phyloP scores from a whole-genome alignment of 2,329 filamentous ascomycete species.

The Scytalidium sp. region DNA sequence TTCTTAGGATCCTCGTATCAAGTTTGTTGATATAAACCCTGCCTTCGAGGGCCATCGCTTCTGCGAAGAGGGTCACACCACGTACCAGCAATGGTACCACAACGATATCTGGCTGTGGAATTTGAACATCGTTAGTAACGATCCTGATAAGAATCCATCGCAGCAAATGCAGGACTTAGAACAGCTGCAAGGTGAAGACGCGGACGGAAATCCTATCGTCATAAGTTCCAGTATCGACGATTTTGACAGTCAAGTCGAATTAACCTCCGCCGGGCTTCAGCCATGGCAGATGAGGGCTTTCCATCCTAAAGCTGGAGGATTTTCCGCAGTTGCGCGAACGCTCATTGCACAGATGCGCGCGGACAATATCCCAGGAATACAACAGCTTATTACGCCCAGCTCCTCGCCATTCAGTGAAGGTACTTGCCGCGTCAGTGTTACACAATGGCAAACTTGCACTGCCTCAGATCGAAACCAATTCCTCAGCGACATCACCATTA shows the following conservation, averaged over 20 bases:
- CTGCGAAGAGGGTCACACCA: conserved; percentile 1
- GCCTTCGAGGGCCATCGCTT: conserved; percentile 3
- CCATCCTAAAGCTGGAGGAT: not conserved
- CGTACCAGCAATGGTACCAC: not conserved
- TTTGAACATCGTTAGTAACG: not conserved
- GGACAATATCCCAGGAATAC: not conserved
- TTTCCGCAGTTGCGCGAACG: not conserved
- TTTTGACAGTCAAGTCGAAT: not conserved
- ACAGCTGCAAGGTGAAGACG: not conserved
- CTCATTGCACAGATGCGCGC: not conserved
- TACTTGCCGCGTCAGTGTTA: not conserved
- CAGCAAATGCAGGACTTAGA: not conserved
- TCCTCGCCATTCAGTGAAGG: not conserved
- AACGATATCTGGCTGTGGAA: not conserved
- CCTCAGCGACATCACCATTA: not conserved
- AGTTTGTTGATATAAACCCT: conserved; percentile 4
- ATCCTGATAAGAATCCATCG: not conserved
- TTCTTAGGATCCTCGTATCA: not conserved
- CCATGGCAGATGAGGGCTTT: not conserved
- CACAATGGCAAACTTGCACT: not conserved
- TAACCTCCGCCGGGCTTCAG: not conserved
- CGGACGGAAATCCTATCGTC: not conserved
- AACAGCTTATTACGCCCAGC: not conserved
- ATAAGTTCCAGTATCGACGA: not conserved
- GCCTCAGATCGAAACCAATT: not conserved